These are phyloP conservation scores for Datisca glomerata DNA, from an alignment of 306 rosid species.

Conservation along the genomic window DNA sequence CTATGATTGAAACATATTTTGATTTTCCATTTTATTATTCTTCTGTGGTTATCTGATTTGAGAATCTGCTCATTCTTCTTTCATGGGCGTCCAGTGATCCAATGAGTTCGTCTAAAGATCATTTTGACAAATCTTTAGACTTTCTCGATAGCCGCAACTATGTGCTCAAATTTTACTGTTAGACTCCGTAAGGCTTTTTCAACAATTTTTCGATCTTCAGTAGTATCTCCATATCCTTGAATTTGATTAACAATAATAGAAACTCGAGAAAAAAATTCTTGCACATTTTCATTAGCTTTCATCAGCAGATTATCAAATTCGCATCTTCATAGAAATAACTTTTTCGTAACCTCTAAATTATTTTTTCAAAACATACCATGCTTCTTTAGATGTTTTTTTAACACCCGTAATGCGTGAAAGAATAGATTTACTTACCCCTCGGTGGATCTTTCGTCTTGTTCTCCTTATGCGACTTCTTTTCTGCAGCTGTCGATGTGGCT, in stretches of 20 bases:
- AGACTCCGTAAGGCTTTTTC: neutral
- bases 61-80: neutral
- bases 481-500: too few relatives aligned
- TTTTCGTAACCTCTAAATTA: too few relatives aligned
- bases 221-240: neutral
- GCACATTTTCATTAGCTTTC: neutral
- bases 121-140: neutral
- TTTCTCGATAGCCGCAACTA: neutral
- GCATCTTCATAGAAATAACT: neutral
- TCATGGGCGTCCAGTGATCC: neutral
- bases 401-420: neutral
- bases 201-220: neutral
- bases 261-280: neutral
- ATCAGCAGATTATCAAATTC: slow-evolving; percentile 5
- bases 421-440: neutral
- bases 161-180: neutral
- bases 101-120: neutral
- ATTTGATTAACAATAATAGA: neutral
- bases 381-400: neutral
- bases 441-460: too few relatives aligned
- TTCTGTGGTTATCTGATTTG: neutral
- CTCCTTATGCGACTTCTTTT: too few relatives aligned
- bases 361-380: neutral
- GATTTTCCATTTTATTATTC: neutral
- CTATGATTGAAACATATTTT: neutral